Percentiles rank a stretch among this genome's conserved stretches.
Conservation (phyloP, 129 eudicot species). For the Chrysanthemum seticuspe region DNA sequence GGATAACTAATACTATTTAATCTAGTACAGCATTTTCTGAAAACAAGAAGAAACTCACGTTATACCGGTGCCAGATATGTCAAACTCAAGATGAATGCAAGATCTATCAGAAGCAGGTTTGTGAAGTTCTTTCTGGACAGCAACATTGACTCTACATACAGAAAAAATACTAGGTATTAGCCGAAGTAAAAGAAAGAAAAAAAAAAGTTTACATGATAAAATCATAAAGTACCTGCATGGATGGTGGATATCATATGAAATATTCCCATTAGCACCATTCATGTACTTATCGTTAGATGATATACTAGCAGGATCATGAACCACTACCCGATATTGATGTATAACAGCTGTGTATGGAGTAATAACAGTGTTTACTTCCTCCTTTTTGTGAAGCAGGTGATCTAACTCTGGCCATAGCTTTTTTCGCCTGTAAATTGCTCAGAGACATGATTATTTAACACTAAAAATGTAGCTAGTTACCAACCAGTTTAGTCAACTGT, state of each 20-base stretch:
- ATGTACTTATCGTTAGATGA: slow-evolving; percentile 35
- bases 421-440: slow-evolving; percentile 45
- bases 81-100: slow-evolving; percentile 90
- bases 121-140: slow-evolving; percentile 80
- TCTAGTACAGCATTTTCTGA: background rate
- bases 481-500: slow-evolving; percentile 43
- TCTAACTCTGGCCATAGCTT: slow-evolving; percentile 73
- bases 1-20: background rate
- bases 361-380: slow-evolving; percentile 42
- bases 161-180: background rate
- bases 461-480: background rate
- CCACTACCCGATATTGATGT: slow-evolving; percentile 57
- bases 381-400: slow-evolving; percentile 45
- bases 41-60: slow-evolving; percentile 42
- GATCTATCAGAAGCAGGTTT: slow-evolving; percentile 79
- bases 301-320: slow-evolving; percentile 42
- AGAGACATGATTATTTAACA: background rate
- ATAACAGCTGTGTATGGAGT: slow-evolving; percentile 79
- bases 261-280: slow-evolving; percentile 50
- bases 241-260: slow-evolving; percentile 67
- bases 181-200: slow-evolving; percentile 9
- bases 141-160: slow-evolving; percentile 64
- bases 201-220: background rate
- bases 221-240: slow-evolving; percentile 61
- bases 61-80: slow-evolving; percentile 62